phyloP scores from a whole-genome alignment of 495 filamentous ascomycete genomes.

The Staphylotrichum tortipilum region DNA sequence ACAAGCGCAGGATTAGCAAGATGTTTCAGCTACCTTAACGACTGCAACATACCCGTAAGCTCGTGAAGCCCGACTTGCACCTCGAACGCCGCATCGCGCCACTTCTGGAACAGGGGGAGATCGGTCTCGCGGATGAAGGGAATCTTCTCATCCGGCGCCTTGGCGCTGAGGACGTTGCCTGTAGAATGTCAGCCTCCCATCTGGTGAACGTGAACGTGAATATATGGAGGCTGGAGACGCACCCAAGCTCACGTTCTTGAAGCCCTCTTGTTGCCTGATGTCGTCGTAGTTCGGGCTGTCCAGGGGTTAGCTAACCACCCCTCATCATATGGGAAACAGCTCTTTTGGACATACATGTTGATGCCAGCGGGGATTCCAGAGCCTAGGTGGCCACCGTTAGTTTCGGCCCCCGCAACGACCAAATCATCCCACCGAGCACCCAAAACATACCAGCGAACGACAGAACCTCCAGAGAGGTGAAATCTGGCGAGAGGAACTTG shows the following conservation, averaged over 20 bases:
- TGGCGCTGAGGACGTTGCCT: constrained; percentile 84
- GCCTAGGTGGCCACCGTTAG: constrained; percentile 24
- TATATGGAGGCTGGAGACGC: background rate
- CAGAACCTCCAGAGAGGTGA: constrained; percentile 74
- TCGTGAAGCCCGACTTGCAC: constrained; percentile 95
- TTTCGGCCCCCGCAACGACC: no score
- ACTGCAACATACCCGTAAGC: constrained; percentile 55
- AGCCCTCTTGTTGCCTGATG: constrained; percentile 85
- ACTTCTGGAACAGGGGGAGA: constrained; percentile 65
- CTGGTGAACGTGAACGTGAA: background rate
- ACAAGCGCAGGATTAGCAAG: background rate
- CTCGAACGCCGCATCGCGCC: constrained; percentile 80
- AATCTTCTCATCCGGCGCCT: constrained; percentile 78
- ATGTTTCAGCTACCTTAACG: no score
- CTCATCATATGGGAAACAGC: background rate
- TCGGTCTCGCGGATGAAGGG: constrained; percentile 76
- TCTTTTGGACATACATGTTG: constrained; percentile 33
- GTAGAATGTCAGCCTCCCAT: no score
- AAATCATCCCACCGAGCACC: background rate
- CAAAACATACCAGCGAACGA: constrained; percentile 33
- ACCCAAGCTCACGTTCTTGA: constrained; percentile 75
- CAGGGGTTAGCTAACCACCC: constrained; percentile 47
- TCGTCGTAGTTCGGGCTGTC: constrained; percentile 79
- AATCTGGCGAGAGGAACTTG: constrained; percentile 87
- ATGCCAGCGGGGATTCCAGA: constrained; percentile 78